These are phyloP conservation scores for Cupressus sempervirens DNA, from an alignment of 75 land plant species.

Conservation along the genomic window DNA sequence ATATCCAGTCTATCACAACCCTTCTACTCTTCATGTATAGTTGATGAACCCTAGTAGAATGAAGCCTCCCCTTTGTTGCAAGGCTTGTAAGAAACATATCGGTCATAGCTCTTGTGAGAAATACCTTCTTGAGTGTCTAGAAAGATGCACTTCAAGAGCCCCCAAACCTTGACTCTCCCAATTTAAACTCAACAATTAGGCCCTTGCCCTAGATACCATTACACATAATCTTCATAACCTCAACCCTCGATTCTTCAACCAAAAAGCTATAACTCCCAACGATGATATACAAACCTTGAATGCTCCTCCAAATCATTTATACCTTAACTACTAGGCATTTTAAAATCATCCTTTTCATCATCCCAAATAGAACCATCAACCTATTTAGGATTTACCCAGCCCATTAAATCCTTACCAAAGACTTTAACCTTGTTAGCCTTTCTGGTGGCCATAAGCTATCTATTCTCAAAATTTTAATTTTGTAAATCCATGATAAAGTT, in stretches of 20 bases:
- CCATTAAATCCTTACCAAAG: conserved; percentile 95
- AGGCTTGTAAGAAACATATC: conserved; percentile 95
- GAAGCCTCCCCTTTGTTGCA: conserved; percentile 41
- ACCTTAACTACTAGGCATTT: conserved; percentile 13
- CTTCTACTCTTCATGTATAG: conserved; percentile 87
- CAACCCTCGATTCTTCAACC: conserved; percentile 77
- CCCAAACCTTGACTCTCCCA: conserved; percentile 1
- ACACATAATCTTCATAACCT: conserved; percentile 69
- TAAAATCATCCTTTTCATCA: conserved; percentile 68
- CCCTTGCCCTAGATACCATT: conserved; percentile 93
- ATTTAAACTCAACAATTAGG: conserved; percentile 47
- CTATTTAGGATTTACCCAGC: conserved; percentile 81
- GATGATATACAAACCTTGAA: conserved; percentile 83
- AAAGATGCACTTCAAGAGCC: conserved; percentile 8
- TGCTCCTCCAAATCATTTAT: conserved; percentile 36
- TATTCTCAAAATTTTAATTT: conserved; percentile 81
- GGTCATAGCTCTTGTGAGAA: conserved; percentile 86
- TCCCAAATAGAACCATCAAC: conserved; percentile 96
- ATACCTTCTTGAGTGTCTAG: conserved; percentile 81
- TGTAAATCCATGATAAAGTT: conserved; percentile 55
- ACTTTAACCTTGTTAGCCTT: conserved; percentile 82
- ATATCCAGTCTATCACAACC: conserved; percentile 91
- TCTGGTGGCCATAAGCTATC: conserved; percentile 49
- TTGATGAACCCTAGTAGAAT: conserved; percentile 74
- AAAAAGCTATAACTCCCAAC: conserved; percentile 90